Evolutionary conservation across 345 rosid species (phyloP).

Genomic region (Citrus sinensis): DVS_A1.0 CM039167.1:23353001-23353500

Average conservation of each 20-base stretch:
- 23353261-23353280: background rate
- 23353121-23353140: no score
- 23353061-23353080: constrained; percentile 10
- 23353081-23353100: background rate
- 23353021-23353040: constrained; percentile 5
- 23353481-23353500: no score
- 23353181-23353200: background rate
- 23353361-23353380: background rate
- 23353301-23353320: background rate
- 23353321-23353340: background rate
- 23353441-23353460: background rate
- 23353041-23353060: constrained; percentile 7
- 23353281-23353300: background rate
- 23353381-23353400: background rate
- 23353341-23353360: background rate
- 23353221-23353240: background rate
- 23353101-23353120: background rate
- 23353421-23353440: background rate
- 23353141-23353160: background rate
- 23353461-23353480: background rate
- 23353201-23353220: background rate
- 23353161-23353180: background rate
- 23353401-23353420: no score
- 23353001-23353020: background rate
- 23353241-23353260: background rate